Base-by-base conservation (phyloP, 2,329 filamentous ascomycete species). In the Aspergillus sp. region DNA sequence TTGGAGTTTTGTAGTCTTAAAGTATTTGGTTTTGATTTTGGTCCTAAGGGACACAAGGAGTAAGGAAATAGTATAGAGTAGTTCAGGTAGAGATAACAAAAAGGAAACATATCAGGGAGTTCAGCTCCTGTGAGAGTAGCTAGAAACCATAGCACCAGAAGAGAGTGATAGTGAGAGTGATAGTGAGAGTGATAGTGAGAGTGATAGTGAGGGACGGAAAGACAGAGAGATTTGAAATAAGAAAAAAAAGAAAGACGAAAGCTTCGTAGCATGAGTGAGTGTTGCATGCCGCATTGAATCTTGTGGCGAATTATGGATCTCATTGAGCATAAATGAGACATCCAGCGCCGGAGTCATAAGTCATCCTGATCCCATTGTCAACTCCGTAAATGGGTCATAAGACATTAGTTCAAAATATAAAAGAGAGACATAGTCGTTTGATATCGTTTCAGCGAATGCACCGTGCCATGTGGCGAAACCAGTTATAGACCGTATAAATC, bases 271-370 rank as follows among this genome's bases (percentile, higher is more conserved):
- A 54, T 53, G 44, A 57, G 49, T 53, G 50, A 48, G 43, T 54
- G 55, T 39, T 48, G 55, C 44, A 53, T 51, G 45, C 43, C 30
- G 45, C 54, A 26, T 53, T n/a, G 30, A 50, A 11, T 53, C 55
- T 52, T 57, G 44, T 48, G 50, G 55, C 55, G 55, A 57, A 34
- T 57, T 13, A 53, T 53, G 55, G 39, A 50, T 54, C 20, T 36
- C 44, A 48, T 44, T 22, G 20, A n/a, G 34, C 34, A 22, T 32
- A 42, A 48, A 42, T 53, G 18, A 43, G 44, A 43, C 15, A 55
- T 55, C 42, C 55, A 57, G 48, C 50, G 44, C 55, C 55, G 22
- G 41, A 38, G 42, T 57, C 55, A 53, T 57, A 49, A 57, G 22
- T 57, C 55, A 44, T 57, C 32, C 36, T 44, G 38, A 44, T 39